phyloP scores from a whole-genome alignment of 108 stramenopile species.

The Aurantiochytrium sp. region DNA sequence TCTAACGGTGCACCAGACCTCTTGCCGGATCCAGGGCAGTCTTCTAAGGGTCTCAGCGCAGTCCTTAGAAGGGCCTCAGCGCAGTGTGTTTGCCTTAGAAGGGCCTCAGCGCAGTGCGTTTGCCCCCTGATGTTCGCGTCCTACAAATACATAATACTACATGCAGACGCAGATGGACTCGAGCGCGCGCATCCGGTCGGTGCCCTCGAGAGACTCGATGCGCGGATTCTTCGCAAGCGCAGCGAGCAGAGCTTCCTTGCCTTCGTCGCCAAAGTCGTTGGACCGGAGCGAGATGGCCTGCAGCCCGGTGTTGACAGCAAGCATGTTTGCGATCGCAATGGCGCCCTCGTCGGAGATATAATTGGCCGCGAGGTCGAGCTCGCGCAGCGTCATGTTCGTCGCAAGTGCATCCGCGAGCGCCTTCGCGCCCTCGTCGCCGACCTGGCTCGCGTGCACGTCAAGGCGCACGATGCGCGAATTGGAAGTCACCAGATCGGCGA shows the following conservation, averaged over 20 bases:
- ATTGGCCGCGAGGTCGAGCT: background rate
- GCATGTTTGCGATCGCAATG: background rate
- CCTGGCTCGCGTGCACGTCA: constrained; percentile 11
- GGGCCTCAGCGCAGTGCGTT: too few relatives aligned
- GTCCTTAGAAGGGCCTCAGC: too few relatives aligned
- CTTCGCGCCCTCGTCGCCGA: background rate
- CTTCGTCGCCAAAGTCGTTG: background rate
- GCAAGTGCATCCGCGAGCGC: background rate
- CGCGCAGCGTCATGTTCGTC: background rate
- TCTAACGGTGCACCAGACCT: too few relatives aligned
- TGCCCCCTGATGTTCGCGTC: too few relatives aligned
- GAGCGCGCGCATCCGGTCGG: background rate
- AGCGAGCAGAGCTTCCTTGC: background rate
- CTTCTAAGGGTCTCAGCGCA: too few relatives aligned
- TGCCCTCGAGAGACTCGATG: background rate
- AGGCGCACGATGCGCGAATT: background rate
- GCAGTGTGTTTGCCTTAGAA: too few relatives aligned
- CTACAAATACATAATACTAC: too few relatives aligned
- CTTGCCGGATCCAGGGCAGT: too few relatives aligned
- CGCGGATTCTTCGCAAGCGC: background rate
- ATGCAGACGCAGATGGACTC: constrained; percentile 6
- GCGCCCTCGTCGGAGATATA: constrained; percentile 15
- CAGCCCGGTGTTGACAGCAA: background rate
- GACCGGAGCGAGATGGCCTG: background rate
- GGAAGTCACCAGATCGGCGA: background rate